Base-by-base conservation (phyloP, 192 early-diverging fungal species). In the Coemansia sp. region DNA sequence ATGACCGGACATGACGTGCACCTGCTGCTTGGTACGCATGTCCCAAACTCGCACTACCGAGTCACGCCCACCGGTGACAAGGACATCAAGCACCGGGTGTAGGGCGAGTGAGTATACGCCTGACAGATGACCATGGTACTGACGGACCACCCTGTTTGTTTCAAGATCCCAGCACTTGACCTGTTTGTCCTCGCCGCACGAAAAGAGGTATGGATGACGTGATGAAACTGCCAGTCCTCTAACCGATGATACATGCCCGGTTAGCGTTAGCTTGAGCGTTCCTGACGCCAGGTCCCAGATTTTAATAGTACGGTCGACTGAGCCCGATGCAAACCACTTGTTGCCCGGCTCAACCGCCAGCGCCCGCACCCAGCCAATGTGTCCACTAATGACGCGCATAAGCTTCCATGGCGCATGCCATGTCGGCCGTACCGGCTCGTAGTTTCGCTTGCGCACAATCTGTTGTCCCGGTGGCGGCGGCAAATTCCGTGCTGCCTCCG, bases 321-420 rank as follows among this genome's bases (percentile, higher is more conserved):
- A 94, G n/a, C 95, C 97, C 0, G 94, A 96, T 0, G 88, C 95
- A 80, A 99, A 99, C 97, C 97, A 99, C 70, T 90, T 87, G 70
- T 99, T 99, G 12, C 89, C 87, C 22, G 92, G 89, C 62, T 99
- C 97, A 6, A 99, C 89, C 15, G 93, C 86, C 41, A 99, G 81
- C 33, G 87, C 82, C 22, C 95, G 81, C 30, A 99, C 95, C 95
- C 95, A 98, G 4, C 97, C 97, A 53, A 93, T 83, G 71, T 99
- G 97, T 12, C 97, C 97, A 61, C 90, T 91, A 55, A 99, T 98
- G 39, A 98, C 93, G 53, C 90, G 66, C 73, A 75, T 66, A 56
- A 99, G 80, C 80, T 95, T 96, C 97, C 97, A 99, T 23, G 97
- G 97, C 41, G 97, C 92, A 75, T 99, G 97, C 97, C 97, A 99